Evolutionary conservation across 2,329 filamentous ascomycete genomes (phyloP).

Genomic region (Teratosphaeria pseudoeucalypti): DNA sequence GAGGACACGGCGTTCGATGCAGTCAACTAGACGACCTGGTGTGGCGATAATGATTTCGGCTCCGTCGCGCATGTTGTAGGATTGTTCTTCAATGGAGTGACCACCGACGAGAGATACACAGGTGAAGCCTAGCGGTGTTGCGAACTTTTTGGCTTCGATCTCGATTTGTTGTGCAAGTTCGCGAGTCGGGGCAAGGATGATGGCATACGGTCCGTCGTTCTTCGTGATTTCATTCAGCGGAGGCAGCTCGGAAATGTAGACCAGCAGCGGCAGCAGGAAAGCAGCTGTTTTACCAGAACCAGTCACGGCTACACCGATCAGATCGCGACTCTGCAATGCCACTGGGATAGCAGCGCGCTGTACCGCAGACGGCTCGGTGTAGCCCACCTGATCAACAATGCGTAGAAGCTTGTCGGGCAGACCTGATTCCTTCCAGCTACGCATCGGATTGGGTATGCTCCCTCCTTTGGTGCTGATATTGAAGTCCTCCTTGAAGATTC

Average conservation of each 20-base stretch:
- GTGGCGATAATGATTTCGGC: constrained; percentile 99
- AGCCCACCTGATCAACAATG: constrained; percentile 75
- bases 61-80: constrained; percentile 78
- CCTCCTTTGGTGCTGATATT: constrained; percentile 93
- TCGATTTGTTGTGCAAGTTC: constrained; percentile 98
- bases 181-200: constrained; percentile 91
- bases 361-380: constrained; percentile 82
- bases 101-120: constrained; percentile 98
- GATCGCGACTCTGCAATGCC: constrained; percentile 78
- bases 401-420: constrained; percentile 69
- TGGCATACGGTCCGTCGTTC: constrained; percentile 93
- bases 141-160: constrained; percentile 85
- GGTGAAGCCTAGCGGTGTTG: constrained; percentile 78
- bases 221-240: constrained; percentile 75
- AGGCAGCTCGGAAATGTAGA: constrained; percentile 87
- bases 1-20: constrained; percentile 82
- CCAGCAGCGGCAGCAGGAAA: constrained; percentile 81
- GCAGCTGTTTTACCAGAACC: constrained; percentile 98
- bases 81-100: constrained; percentile 88
- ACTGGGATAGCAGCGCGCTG: constrained; percentile 94
- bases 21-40: constrained; percentile 91
- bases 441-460: constrained; percentile 88
- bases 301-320: constrained; percentile 97
- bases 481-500: constrained; percentile 99
- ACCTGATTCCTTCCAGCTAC: constrained; percentile 77